phyloP scores from a whole-genome alignment of 805 yeast genomes.

The Dipodascopsis tothii region DNA sequence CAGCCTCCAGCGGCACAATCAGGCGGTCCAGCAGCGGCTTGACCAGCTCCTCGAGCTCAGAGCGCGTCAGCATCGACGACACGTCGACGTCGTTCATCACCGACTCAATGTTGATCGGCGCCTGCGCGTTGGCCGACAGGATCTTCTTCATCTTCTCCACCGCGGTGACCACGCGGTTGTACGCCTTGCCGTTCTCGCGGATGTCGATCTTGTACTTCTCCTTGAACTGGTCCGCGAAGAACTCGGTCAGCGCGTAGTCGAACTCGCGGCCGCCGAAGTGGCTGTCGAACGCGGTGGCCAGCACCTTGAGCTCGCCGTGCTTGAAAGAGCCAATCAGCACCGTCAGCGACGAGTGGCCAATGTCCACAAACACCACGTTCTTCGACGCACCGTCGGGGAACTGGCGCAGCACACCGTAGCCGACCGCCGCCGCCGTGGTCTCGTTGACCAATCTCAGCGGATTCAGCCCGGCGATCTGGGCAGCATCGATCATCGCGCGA shows the following conservation, averaged over 20 bases:
- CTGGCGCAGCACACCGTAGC: conserved; percentile 96
- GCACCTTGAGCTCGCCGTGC: conserved; percentile 90
- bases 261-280: conserved; percentile 98
- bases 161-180: conserved; percentile 82
- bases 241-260: conserved; percentile 87
- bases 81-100: conserved; percentile 97
- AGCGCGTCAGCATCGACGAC: conserved; percentile 79
- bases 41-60: conserved; percentile 84
- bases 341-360: conserved; percentile 93
- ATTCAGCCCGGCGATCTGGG: conserved; percentile 91
- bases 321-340: conserved; percentile 84
- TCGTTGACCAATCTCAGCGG: conserved; percentile 98
- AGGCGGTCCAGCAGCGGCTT: conserved; percentile 73
- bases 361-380: conserved; percentile 87
- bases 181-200: conserved; percentile 86
- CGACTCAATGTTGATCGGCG: conserved; percentile 92
- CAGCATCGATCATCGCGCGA: conserved; percentile 92
- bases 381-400: conserved; percentile 82
- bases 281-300: conserved; percentile 88
- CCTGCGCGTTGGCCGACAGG: conserved; percentile 87
- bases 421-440: conserved; percentile 96
- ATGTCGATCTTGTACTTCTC: conserved; percentile 79
- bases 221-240: conserved; percentile 88
- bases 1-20: conserved; percentile 67
- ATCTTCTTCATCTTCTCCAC: conserved; percentile 93